Evolutionary conservation across 441 rosid species (phyloP).

Genomic region (Jatropha podagrica): DNA sequence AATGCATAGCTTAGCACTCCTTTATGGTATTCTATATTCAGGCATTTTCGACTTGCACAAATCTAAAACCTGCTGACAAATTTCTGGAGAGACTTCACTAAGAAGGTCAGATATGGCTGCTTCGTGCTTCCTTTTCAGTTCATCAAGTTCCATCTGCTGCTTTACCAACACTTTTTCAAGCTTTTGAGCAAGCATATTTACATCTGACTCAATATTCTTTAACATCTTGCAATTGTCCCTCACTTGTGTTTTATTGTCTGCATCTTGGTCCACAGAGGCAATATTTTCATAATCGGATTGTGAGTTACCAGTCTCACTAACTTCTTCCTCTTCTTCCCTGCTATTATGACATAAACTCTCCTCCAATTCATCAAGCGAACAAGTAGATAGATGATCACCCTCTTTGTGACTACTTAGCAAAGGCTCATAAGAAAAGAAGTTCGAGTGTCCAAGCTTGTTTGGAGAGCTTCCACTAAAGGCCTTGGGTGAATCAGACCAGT

Average conservation of each 20-base stretch:
- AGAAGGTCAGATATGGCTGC: conserved; percentile 49
- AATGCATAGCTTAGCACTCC: conserved; percentile 1
- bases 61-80: conserved; percentile 42
- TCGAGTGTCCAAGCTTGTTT: conserved; percentile 29
- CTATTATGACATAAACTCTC: conserved; percentile 4
- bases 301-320: neutral
- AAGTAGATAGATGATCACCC: conserved; percentile 26
- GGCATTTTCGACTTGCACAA: conserved; percentile 41
- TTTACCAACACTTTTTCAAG: conserved; percentile 56
- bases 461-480: conserved; percentile 42
- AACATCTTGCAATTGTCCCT: conserved; percentile 14
- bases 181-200: conserved; percentile 39
- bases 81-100: conserved; percentile 55
- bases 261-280: conserved; percentile 18
- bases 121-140: conserved; percentile 59
- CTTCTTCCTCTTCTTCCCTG: conserved; percentile 20
- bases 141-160: conserved; percentile 69
- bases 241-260: conserved; percentile 6
- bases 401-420: conserved; percentile 18
- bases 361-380: conserved; percentile 21
- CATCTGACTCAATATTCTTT: conserved; percentile 26
- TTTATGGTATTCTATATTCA: conserved; percentile 18
- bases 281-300: conserved; percentile 10
- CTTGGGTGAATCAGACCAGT: conserved; percentile 78
- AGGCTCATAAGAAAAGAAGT: conserved; percentile 26